phyloP scores from a whole-genome alignment of 2,329 filamentous ascomycete genomes.

The Fusarium falciforme region DNA sequence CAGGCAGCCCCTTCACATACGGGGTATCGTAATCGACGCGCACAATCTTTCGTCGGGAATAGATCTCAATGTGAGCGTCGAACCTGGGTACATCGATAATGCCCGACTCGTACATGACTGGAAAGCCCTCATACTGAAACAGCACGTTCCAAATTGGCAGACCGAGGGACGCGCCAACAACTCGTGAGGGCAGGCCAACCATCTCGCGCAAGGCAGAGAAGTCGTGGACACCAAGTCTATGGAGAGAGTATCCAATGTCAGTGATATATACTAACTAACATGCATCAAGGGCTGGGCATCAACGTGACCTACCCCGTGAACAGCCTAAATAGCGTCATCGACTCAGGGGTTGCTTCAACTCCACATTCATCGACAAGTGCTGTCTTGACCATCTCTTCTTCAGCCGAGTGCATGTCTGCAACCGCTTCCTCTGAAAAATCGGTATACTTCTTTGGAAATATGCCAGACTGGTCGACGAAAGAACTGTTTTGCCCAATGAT shows the following conservation, averaged over 20 bases:
- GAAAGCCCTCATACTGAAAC: slow-evolving; percentile 50
- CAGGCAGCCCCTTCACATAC: slow-evolving; percentile 62
- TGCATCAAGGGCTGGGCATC: slow-evolving; percentile 2
- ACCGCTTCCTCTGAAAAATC: slow-evolving; percentile 21
- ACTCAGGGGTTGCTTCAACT: slow-evolving; percentile 3
- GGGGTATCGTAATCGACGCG: slow-evolving; percentile 65
- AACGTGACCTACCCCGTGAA: slow-evolving; percentile 6
- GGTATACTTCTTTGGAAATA: slow-evolving; percentile 55
- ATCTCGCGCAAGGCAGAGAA: slow-evolving; percentile 19
- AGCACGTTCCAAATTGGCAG: slow-evolving; percentile 37
- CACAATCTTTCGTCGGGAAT: slow-evolving; percentile 62
- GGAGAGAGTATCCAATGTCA: not conserved
- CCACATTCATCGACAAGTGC: slow-evolving; percentile 28
- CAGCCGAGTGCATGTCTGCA: not conserved
- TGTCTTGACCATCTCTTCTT: slow-evolving; percentile 28
- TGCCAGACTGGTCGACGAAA: slow-evolving; percentile 62
- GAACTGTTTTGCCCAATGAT: slow-evolving; percentile 63
- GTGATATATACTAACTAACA: not conserved
- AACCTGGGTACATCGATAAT: slow-evolving; percentile 63
- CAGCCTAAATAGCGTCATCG: not conserved
- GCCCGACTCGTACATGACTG: slow-evolving; percentile 65
- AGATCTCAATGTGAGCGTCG: slow-evolving; percentile 62
- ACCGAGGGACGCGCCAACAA: slow-evolving; percentile 9
- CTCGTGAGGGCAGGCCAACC: slow-evolving; percentile 20
- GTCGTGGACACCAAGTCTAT: slow-evolving; percentile 3